Conservation (phyloP, 2,329 filamentous ascomycete genomes). For the Fusarium sp. region DNA sequence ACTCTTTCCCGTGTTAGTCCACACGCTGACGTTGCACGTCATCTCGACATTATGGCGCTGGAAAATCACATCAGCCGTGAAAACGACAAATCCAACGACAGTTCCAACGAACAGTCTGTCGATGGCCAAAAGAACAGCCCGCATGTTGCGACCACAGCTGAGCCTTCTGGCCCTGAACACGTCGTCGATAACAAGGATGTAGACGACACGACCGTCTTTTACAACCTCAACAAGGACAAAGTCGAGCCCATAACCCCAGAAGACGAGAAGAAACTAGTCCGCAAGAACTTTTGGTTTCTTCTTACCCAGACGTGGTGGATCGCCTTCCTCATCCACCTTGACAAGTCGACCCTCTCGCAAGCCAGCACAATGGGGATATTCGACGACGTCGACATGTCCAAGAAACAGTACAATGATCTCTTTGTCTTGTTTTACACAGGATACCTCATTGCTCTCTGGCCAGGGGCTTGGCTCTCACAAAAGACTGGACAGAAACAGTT, state of each 20-base stretch:
- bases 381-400: conserved; percentile 3
- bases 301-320: conserved; percentile 12
- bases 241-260: neutral
- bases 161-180: neutral
- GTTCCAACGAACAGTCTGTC: neutral
- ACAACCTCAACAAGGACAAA: neutral
- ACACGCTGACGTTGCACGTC: neutral
- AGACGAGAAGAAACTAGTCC: neutral
- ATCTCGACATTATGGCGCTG: neutral
- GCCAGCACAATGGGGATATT: conserved; percentile 18
- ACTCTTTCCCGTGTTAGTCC: neutral
- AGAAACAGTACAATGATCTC: neutral
- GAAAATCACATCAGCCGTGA: neutral
- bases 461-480: neutral
- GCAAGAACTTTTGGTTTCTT: conserved; percentile 14
- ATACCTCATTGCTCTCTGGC: conserved; percentile 2
- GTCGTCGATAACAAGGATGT: neutral
- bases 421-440: neutral
- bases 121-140: neutral
- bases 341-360: conserved; percentile 14
- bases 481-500: neutral
- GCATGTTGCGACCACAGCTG: neutral
- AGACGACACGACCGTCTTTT: neutral
- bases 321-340: conserved; percentile 12
- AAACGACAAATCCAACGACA: neutral